Evolutionary conservation across 2,329 filamentous ascomycete species (phyloP), one percentile per base, ranked within the genome.

Genomic region (Ceratocystis ficicola): DNA sequence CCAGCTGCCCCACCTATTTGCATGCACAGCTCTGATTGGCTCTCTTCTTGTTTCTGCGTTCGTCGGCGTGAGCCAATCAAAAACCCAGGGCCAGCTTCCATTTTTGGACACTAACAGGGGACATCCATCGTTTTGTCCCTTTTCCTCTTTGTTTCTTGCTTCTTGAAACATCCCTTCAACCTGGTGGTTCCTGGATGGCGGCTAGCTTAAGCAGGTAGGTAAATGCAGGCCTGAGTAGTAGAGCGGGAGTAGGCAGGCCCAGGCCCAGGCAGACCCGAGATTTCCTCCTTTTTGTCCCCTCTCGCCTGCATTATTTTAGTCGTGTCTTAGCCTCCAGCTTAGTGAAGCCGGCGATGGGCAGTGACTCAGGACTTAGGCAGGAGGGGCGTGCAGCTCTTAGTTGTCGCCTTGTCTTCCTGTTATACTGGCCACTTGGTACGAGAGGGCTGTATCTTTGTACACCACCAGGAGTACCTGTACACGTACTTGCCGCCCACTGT

Each of bases 91-190:
- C 28, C 2, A 12, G 25, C 59, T 64, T 63, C 61, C 65, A 64
- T 66, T 66, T 62, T 64, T 22, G 61, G 65, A 66, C 61, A 62
- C 4, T 52, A 22, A 52, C 48, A 52, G n/a, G n/a, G 44, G 48
- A 12, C 5, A 22, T 1, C n/a, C n/a, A n/a, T 25, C n/a, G 12
- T 52, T 20, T 22, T 22, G 22, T 20, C 22, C 48, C 25, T 52
- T 52, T 52, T 52, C 3, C 25, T 52, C 22, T 22, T 20, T 52
- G 36, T 52, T 22, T 20, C n/a, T 52, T 48, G 46, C 20, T 8
- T 48, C 17, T 62, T 62, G 59, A 41, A 44, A 62, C 59, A 36
- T 62, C n/a, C 36, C n/a, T 44, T 62, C 15, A 22, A 25, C 32
- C 44, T 62, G 36, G 44, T 44, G 30, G 59, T 44, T 62, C 32